These are phyloP conservation scores for Leucocoprinus leucothites DNA, from an alignment of 768 basidiomycete genomes.

Conservation along the genomic window DNA sequence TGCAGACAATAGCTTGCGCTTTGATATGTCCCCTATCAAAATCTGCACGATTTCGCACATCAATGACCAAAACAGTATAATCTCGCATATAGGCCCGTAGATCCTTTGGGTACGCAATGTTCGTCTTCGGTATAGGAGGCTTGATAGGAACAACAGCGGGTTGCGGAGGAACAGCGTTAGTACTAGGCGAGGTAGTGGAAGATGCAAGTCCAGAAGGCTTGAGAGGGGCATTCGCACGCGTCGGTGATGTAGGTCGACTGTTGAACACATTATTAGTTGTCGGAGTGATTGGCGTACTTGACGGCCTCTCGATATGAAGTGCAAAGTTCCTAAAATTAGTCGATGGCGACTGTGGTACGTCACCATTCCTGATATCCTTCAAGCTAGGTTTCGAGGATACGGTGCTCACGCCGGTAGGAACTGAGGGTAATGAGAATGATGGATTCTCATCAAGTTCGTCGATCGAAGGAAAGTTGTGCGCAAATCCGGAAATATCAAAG, in stretches of 20 bases:
- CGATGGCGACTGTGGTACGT: conserved; percentile 26
- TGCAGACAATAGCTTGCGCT: conserved; percentile 67
- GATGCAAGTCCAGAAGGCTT: conserved; percentile 34
- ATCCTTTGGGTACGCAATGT: conserved; percentile 56
- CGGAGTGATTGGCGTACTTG: conserved; percentile 68
- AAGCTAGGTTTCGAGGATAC: conserved; percentile 21
- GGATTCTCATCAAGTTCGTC: conserved; percentile 67
- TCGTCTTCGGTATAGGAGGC: conserved; percentile 49
- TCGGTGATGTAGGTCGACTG: conserved; percentile 64
- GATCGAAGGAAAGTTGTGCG: conserved; percentile 71
- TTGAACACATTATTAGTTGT: conserved; percentile 52
- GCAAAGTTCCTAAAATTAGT: conserved; percentile 35
- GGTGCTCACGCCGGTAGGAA: conserved; percentile 37
- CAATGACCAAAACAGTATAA: conserved; percentile 72
- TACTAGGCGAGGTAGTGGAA: conserved; percentile 14
- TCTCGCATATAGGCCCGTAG: conserved; percentile 54
- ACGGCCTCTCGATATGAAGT: conserved; percentile 52
- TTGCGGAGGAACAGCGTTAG: conserved; percentile 31
- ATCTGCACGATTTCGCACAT: conserved; percentile 76
- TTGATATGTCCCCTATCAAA: conserved; percentile 75
- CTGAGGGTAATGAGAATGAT: conserved; percentile 44
- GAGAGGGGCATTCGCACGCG: conserved; percentile 23
- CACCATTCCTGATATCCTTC: conserved; percentile 21
- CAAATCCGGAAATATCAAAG: conserved; percentile 52
- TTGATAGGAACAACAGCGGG: conserved; percentile 17